phyloP scores from a whole-genome alignment of 495 filamentous ascomycete genomes.

The Neurospora sp. region DNA sequence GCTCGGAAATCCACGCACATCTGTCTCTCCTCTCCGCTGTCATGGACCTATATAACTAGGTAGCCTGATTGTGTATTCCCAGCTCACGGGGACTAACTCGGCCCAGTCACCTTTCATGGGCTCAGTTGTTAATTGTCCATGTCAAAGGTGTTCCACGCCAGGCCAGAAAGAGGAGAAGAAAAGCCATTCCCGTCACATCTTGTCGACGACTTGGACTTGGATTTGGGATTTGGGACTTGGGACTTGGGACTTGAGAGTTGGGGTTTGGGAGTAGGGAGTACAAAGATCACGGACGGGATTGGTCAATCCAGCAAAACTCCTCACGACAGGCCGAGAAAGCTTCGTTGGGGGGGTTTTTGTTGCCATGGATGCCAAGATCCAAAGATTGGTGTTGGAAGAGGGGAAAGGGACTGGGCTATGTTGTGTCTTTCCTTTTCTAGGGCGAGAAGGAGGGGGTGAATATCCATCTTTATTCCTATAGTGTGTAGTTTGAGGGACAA shows the following conservation, averaged over 20 bases:
- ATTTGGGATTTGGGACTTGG: not conserved
- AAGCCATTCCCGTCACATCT: not conserved
- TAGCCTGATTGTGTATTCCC: not conserved
- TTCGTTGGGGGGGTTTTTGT: too few relatives aligned
- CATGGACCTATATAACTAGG: not conserved
- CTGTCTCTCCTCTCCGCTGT: too few relatives aligned
- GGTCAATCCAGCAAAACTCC: not conserved
- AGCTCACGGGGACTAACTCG: not conserved
- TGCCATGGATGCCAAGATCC: not conserved
- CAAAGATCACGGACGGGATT: not conserved
- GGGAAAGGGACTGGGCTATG: too few relatives aligned
- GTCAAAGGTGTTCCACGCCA: not conserved
- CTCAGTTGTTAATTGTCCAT: not conserved
- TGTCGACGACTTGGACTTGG: too few relatives aligned
- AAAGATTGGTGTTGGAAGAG: not conserved
- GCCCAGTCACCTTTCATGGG: too few relatives aligned
- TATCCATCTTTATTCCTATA: not conserved
- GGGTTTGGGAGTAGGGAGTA: not conserved
- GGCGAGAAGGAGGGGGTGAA: not conserved
- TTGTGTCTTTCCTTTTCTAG: too few relatives aligned
- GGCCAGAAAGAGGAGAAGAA: not conserved
- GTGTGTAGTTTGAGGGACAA: not conserved
- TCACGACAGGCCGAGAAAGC: not conserved
- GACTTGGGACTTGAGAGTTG: not conserved
- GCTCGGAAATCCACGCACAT: not conserved